Evolutionary conservation across 768 basidiomycete genomes (phyloP).

Genomic region (Tricholoma flavovirens): DNA sequence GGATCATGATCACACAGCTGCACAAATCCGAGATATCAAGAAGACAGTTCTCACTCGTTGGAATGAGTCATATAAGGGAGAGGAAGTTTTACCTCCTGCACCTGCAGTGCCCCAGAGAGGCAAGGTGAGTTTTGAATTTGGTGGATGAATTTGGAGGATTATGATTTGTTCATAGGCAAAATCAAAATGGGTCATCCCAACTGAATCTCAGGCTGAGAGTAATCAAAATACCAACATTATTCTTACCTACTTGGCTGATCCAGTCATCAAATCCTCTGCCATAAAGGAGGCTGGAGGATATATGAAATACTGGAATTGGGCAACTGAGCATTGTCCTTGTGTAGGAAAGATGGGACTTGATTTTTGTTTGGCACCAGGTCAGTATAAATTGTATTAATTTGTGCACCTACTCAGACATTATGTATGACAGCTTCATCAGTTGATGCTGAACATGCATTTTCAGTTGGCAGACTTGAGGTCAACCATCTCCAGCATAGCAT

Average conservation of each 20-base stretch:
- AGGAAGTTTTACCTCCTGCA: not conserved
- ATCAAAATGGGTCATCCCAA: not conserved
- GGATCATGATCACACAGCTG: not conserved
- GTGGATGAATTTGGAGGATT: not conserved
- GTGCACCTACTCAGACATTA: not conserved
- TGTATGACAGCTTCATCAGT: constrained; percentile 18
- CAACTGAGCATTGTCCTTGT: not conserved
- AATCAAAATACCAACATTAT: constrained; percentile 3
- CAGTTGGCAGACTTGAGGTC: constrained; percentile 24
- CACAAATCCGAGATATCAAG: constrained; percentile 2
- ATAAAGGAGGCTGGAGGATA: constrained; percentile 11
- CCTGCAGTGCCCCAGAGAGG: not conserved
- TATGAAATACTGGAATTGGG: constrained; percentile 9
- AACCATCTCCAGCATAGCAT: constrained; percentile 28
- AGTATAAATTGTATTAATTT: not conserved
- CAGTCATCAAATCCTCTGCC: not conserved
- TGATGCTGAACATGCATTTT: constrained; percentile 22
- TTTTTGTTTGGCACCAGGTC: constrained; percentile 9
- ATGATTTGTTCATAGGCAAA: not conserved
- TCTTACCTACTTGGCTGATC: constrained; percentile 7
- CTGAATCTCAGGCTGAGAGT: not conserved
- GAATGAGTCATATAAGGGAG: not conserved
- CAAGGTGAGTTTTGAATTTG: not conserved
- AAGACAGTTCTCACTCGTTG: not conserved
- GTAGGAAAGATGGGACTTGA: constrained; percentile 9